phyloP scores from a whole-genome alignment of 352 stramenopile species.

The Phytopythium sindhum region DNA sequence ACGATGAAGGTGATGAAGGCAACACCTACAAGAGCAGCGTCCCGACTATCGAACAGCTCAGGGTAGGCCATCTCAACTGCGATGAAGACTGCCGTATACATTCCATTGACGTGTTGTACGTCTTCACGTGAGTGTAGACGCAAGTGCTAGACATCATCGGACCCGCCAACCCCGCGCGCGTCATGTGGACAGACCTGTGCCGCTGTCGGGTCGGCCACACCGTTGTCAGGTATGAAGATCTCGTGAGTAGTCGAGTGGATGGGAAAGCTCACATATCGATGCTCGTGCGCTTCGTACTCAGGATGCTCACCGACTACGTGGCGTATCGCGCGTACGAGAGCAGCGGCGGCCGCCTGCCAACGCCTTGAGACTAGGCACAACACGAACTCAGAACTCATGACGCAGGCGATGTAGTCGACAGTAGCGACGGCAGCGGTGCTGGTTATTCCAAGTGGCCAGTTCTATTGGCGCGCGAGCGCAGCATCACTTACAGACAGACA shows the following conservation, averaged over 20 bases:
- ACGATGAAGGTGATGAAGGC: background rate
- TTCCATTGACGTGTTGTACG: background rate
- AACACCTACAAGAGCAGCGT: constrained; percentile 1
- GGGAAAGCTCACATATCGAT: background rate
- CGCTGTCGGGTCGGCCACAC: constrained; percentile 44
- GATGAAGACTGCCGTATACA: background rate
- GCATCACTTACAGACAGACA: background rate
- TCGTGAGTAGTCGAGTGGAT: background rate
- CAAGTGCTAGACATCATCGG: constrained; percentile 64
- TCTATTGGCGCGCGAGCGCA: background rate
- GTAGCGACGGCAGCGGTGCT: background rate
- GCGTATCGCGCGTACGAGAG: constrained; percentile 51
- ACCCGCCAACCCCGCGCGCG: constrained; percentile 29
- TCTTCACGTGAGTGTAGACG: constrained; percentile 21
- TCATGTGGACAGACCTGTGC: constrained; percentile 61
- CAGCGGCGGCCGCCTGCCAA: constrained; percentile 24
- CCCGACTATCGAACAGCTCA: constrained; percentile 23
- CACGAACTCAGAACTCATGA: no score
- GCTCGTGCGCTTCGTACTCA: constrained; percentile 6
- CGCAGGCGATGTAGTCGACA: no score
- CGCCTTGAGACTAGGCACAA: background rate
- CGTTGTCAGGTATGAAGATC: constrained; percentile 32
- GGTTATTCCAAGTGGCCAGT: background rate
- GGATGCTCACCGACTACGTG: constrained; percentile 57
- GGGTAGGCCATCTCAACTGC: constrained; percentile 17